Evolutionary conservation across 441 rosid species (phyloP), one percentile per base, ranked within the genome.

Genomic region (Pelargonium myrrhifolium): DNA sequence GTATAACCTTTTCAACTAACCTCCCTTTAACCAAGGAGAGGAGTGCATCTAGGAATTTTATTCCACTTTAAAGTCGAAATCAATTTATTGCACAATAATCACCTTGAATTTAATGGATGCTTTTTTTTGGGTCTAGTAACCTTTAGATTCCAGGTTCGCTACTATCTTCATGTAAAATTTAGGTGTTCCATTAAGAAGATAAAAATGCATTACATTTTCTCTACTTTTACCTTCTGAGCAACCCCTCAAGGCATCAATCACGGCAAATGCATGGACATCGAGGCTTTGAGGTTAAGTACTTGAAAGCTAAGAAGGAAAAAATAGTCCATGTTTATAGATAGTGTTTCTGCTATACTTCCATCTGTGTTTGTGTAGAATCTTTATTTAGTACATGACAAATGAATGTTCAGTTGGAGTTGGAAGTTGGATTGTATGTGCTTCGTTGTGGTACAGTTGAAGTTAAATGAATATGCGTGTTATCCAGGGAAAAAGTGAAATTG

Each of bases 401-500:
- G 6, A 31, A 31, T 31, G 35, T 31, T 4, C 2, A 6, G 35
- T 31, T 31, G 35, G 35, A 5, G 4, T 31, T 6, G 3, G 3
- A 31, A 31, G 35, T 31, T 31, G 2, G 35, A 31, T 31, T 31
- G 35, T 31, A 31, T 31, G 4, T 6, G 3, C 3, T 1, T 31
- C 4, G 35, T 31, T 31, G 35, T 24, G 26, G 6, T 14, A 9
- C 3, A 14, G 51, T 45, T 45, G n/a, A 45, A 9, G 51, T 45
- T 45, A 9, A 45, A 45, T 10, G 0, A 60, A 1, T 10, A 15
- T 17, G 14, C 8, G 20, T 20, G 20, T 63, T 22, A 60, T 20
- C n/a, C 40, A 71, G 74, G 74, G 49, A 18, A 65, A 71, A 31
- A 45, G 35, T 9, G 45, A 45, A 43, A 11, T 18, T 15, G 31